Base-by-base conservation (phyloP, 306 rosid genomes). In the Acmispon strigosus region DNA sequence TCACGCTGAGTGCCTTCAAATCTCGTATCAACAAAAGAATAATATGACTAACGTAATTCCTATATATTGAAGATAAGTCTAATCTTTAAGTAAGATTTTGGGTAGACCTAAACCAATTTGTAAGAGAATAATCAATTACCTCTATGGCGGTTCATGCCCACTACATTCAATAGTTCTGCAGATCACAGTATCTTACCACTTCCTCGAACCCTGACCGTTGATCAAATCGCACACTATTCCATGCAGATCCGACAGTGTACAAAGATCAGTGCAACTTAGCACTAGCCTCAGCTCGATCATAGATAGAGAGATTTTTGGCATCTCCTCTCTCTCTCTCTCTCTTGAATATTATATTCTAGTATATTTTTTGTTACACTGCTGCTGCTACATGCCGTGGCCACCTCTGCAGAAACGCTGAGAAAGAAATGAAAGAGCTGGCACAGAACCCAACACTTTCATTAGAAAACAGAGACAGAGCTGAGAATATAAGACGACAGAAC, bases 401-500 rank as follows among this genome's bases (percentile, higher is more conserved):
- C 84, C 85, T 72, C 88, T 90, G 94, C 83, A 76, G 83, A 78
- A 84, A 70, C 59, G 37, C 86, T 81, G 90, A 88, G 84, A 82
- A 73, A 82, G 85, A 83, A 76, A 83, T 76, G 83, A 80, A 78
- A 82, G 83, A 74, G 65, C 51, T 34, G 96, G 96, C 96, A 90
- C 96, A 70, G 11, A 84, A 36, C 82, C 90, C 96, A 83, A 90
- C 44, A 54, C 48, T 81, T 84, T 72, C 78, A 92, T 88, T 72
- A 82, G 70, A 80, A 80, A 83, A 70, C 79, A 81, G 74, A 55
- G 68, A 80, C 86, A 76, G 74, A 69, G 75, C 83, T 78, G 66
- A 78, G 90, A 85, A 80, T 81, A 83, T 81, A 74, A 90, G 85
- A 79, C 87, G 79, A 73, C 72, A 62, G 60, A 32, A 24, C 20